Evolutionary conservation across 805 yeast species (phyloP).

Genomic region (Sugiyamaella smithiae): DNA sequence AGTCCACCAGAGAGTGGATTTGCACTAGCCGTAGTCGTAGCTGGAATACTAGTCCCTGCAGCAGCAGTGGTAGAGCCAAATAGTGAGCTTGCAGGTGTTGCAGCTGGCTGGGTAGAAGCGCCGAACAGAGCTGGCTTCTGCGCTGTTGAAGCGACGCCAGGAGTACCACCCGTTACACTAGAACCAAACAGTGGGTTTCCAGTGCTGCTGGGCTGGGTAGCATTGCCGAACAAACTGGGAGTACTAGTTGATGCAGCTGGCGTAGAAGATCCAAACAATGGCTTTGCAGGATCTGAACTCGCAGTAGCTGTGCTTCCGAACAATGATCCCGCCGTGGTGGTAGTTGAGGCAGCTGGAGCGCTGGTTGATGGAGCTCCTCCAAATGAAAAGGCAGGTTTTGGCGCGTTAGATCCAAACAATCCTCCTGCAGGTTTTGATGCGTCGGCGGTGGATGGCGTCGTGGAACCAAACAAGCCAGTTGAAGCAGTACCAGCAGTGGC

Average conservation of each 20-base stretch:
- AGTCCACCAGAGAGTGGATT: no score
- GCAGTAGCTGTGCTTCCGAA: constrained; percentile 12
- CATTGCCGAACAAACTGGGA: constrained; percentile 18
- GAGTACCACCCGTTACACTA: no score
- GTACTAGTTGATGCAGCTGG: no score
- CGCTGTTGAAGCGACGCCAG: no score
- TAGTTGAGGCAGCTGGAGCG: constrained; percentile 14
- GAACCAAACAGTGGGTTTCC: no score
- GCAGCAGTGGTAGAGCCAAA: no score
- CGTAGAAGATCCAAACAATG: constrained; percentile 29
- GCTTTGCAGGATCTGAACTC: constrained; percentile 15
- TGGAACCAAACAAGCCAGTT: constrained; percentile 21
- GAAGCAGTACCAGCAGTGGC: constrained; percentile 5
- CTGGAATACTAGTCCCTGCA: no score
- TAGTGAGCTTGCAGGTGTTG: no score
- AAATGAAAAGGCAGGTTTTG: constrained; percentile 16
- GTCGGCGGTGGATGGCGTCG: no score
- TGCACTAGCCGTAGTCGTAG: no score
- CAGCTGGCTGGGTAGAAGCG: no score
- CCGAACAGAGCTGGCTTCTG: no score
- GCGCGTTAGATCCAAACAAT: constrained; percentile 14
- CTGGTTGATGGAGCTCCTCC: constrained; percentile 20
- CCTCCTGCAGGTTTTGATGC: constrained; percentile 8
- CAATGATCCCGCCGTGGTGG: constrained; percentile 11
- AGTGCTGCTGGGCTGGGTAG: neutral